phyloP scores from a whole-genome alignment of 768 basidiomycete species.

The Xanthoconium purpureum region DNA sequence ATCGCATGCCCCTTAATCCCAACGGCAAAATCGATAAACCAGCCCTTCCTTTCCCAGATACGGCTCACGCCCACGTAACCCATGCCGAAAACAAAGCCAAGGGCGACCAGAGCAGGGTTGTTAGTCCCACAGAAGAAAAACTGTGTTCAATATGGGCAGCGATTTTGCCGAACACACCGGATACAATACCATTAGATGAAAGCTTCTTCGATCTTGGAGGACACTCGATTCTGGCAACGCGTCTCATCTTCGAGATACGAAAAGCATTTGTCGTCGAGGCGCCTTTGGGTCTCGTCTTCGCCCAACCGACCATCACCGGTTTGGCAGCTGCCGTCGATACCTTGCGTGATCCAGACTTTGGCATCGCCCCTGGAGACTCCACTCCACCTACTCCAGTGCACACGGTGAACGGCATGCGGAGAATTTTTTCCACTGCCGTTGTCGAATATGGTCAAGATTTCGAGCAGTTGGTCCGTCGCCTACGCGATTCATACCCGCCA shows the following conservation, averaged over 20 bases:
- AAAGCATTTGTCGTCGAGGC: constrained; percentile 89
- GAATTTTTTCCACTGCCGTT: constrained; percentile 27
- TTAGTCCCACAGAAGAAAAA: constrained; percentile 70
- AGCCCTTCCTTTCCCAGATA: constrained; percentile 97
- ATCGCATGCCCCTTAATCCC: constrained; percentile 95
- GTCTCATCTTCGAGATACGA: constrained; percentile 94
- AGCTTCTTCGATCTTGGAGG: constrained; percentile 98
- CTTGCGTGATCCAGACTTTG: constrained; percentile 77
- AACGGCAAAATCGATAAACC: constrained; percentile 99
- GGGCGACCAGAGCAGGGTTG: constrained; percentile 34
- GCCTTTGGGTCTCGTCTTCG: constrained; percentile 89
- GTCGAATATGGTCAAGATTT: constrained; percentile 81
- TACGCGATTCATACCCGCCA: constrained; percentile 62
- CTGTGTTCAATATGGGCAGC: constrained; percentile 83
- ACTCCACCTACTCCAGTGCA: constrained; percentile 16
- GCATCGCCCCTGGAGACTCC: constrained; percentile 46
- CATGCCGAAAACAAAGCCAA: constrained; percentile 40
- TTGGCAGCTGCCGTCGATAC: constrained; percentile 75
- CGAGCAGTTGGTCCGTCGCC: constrained; percentile 51
- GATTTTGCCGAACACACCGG: constrained; percentile 76
- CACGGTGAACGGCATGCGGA: constrained; percentile 10
- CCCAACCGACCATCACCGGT: constrained; percentile 78
- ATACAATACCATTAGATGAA: constrained; percentile 81
- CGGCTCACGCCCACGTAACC: constrained; percentile 55
- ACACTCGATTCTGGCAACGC: constrained; percentile 96